phyloP scores from a whole-genome alignment of 1,139 yeast species.

The Geotrichum candidum region DNA sequence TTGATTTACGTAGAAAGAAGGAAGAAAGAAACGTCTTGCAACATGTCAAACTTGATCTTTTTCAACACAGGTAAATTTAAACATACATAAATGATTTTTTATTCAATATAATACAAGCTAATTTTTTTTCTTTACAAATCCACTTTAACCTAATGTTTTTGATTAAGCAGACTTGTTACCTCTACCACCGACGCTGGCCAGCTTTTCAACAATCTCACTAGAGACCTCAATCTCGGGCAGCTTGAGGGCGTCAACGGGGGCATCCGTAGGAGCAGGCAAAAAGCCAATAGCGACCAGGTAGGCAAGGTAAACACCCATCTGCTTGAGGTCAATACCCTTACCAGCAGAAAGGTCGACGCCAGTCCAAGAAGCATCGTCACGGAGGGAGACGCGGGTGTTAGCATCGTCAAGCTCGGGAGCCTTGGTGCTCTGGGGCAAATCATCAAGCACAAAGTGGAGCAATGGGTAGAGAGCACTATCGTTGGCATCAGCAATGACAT shows the following conservation, averaged over 20 bases:
- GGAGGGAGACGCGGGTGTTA: constrained; percentile 64
- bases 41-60: no score
- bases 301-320: constrained; percentile 70
- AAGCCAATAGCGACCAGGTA: constrained; percentile 77
- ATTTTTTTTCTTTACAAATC: background rate
- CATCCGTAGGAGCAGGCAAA: constrained; percentile 51
- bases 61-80: background rate
- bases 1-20: no score
- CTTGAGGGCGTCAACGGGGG: constrained; percentile 34
- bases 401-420: constrained; percentile 93
- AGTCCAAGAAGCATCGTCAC: constrained; percentile 54
- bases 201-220: constrained; percentile 55
- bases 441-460: constrained; percentile 87
- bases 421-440: constrained; percentile 81
- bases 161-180: constrained; percentile 26
- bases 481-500: constrained; percentile 60
- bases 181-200: constrained; percentile 85
- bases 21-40: no score
- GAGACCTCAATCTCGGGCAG: constrained; percentile 58
- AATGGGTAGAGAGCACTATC: constrained; percentile 90
- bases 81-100: no score
- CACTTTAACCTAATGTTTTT: background rate
- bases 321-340: constrained; percentile 59
- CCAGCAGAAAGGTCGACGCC: constrained; percentile 65
- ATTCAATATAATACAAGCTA: no score